These are phyloP conservation scores for Protomyces macrosporus DNA, from an alignment of 1,139 yeast species.

Conservation along the genomic window DNA sequence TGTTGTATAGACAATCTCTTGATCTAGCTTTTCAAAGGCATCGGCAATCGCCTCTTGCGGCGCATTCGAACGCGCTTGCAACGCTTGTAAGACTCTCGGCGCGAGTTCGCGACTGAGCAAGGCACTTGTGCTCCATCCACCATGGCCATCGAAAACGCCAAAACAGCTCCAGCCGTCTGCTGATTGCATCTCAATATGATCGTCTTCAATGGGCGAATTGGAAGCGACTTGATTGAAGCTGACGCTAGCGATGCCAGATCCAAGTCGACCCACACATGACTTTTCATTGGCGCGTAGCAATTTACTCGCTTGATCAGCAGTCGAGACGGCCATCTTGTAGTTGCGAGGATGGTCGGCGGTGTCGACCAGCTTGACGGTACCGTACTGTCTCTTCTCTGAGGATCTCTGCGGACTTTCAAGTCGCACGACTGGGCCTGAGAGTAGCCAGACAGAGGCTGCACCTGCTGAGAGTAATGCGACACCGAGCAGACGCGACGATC, in stretches of 20 bases:
- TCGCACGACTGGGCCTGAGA: not conserved
- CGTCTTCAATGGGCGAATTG: conserved; percentile 93
- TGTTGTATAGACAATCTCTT: conserved; percentile 74
- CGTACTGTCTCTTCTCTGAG: not conserved
- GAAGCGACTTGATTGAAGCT: conserved; percentile 87
- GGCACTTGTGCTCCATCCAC: conserved; percentile 90
- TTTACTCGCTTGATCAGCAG: conserved; percentile 6
- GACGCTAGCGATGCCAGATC: conserved; percentile 73
- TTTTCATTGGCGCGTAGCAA: conserved; percentile 8
- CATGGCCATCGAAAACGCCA: conserved; percentile 95
- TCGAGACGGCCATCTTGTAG: conserved; percentile 10
- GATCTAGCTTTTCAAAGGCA: conserved; percentile 79
- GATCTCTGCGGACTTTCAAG: not conserved
- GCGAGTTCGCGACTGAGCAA: conserved; percentile 75
- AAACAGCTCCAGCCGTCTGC: conserved; percentile 67
- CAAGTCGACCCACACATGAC: not conserved
- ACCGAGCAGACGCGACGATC: not conserved
- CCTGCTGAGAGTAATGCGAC: not conserved
- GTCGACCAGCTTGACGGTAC: not conserved
- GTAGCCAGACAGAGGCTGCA: not conserved
- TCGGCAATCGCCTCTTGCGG: conserved; percentile 74
- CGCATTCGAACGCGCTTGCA: conserved; percentile 51
- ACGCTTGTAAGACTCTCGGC: conserved; percentile 67
- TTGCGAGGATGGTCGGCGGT: conserved; percentile 22
- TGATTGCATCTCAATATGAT: conserved; percentile 64